phyloP scores from a whole-genome alignment of 2,329 filamentous ascomycete species.

The Dryadomyces sulphureus region DNA sequence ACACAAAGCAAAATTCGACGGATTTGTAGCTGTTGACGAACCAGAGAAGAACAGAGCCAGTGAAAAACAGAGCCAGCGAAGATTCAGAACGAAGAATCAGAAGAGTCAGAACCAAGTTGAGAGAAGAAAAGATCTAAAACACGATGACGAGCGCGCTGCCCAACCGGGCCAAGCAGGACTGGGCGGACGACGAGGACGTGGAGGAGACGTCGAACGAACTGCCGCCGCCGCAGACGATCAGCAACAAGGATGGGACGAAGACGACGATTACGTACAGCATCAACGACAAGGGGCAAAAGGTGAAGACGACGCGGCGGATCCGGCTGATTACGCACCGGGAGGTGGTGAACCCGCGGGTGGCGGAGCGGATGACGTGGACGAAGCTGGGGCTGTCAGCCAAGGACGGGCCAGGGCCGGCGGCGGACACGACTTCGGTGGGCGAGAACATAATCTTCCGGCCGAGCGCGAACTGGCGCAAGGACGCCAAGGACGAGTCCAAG shows the following conservation, averaged over 20 bases:
- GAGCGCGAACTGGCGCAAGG: constrained; percentile 84
- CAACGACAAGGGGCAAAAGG: constrained; percentile 88
- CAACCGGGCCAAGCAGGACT: constrained; percentile 45
- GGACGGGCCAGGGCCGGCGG: constrained; percentile 66
- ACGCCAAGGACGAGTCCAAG: constrained; percentile 64
- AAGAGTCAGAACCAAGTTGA: not conserved
- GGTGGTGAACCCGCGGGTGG: constrained; percentile 90
- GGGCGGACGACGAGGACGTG: constrained; percentile 91
- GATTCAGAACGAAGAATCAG: not conserved
- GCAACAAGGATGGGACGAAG: constrained; percentile 97
- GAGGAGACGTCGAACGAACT: constrained; percentile 55
- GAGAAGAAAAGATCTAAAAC: not conserved
- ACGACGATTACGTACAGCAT: constrained; percentile 81
- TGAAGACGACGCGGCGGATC: constrained; percentile 94
- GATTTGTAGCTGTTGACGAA: too few species aligned
- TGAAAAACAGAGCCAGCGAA: not conserved
- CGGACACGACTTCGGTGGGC: constrained; percentile 82
- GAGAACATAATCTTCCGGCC: constrained; percentile 98
- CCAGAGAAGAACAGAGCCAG: too few species aligned
- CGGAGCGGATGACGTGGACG: constrained; percentile 79
- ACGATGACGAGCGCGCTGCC: constrained; percentile 10
- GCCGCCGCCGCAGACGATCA: constrained; percentile 74
- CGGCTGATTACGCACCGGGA: constrained; percentile 84
- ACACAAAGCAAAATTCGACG: too few species aligned
- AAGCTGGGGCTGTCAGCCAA: constrained; percentile 90